phyloP scores from a whole-genome alignment of 2,329 filamentous ascomycete species.

The Phaeosphaeria sp. region DNA sequence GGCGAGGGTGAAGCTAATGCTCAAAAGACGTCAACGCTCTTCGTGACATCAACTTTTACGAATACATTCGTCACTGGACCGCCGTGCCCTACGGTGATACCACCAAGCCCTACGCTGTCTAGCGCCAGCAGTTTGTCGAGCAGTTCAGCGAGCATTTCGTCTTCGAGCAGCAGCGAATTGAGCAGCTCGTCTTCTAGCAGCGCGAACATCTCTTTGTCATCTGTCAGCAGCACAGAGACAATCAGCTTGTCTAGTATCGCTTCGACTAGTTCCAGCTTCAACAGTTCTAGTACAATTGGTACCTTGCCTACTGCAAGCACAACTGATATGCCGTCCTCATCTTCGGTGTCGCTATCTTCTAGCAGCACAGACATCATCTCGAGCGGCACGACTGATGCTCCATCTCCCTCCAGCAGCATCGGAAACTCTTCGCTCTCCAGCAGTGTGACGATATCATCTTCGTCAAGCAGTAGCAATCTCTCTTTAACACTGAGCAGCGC shows the following conservation, averaged over 20 bases:
- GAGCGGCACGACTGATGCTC: neutral
- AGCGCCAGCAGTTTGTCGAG: neutral
- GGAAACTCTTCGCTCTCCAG: neutral
- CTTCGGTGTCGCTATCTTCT: neutral
- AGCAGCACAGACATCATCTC: neutral
- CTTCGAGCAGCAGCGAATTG: constrained; percentile 1
- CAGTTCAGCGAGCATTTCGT: neutral
- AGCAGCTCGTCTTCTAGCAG: constrained; percentile 1
- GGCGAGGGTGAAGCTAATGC: neutral
- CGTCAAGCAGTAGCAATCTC: neutral
- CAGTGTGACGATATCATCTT: neutral
- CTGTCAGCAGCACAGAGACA: constrained; percentile 1
- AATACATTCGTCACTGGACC: constrained; percentile 14
- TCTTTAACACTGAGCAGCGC: neutral
- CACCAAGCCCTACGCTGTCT: neutral
- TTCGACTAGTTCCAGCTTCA: neutral
- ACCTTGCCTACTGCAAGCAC: neutral
- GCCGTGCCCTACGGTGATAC: constrained; percentile 10
- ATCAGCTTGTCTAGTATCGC: neutral
- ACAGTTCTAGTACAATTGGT: neutral
- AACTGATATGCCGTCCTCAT: neutral
- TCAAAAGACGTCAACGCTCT: constrained; percentile 19
- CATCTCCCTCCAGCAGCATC: neutral
- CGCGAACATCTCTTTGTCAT: neutral
- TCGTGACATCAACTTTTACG: constrained; percentile 16